Evolutionary conservation across 768 basidiomycete species (phyloP), one percentile per base, ranked within the genome.

Genomic region (Leccinum arenicola): DNA sequence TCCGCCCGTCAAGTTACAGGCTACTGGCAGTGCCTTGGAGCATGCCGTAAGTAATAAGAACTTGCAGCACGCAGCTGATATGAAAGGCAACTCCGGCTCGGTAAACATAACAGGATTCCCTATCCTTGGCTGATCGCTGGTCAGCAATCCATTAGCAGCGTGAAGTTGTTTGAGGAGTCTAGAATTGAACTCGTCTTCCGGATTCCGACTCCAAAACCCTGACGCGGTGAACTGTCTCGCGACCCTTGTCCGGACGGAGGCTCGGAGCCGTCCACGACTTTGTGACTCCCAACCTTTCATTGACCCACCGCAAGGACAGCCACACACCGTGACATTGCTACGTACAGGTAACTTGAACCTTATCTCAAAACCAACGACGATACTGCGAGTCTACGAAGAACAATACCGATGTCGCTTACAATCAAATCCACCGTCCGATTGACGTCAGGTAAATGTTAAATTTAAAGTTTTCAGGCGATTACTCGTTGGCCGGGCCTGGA

Each of bases 361-460:
- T 43, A 43, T 19, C 43, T 43, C 43, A 43, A 43, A 19, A 11
- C 43, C n/a, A 43, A 43, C 43, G 43, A 19, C 43, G 10, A 19
- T 10, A 19, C 40, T 43, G 9, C 38, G 38, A n/a, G 38, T 40
- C 4, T n/a, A 17, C n/a, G 40, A 43, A 43, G 40, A n/a, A 19
- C 40, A 19, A 10, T 45, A 45, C 19, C 23, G 0, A 70, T 74
- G 73, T 56, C 64, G 52, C 64, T 73, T 51, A 73, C 68, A 33
- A 67, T 76, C 51, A 63, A 69, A 31, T 71, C 74, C 19, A 65
- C 69, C 10, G 61, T 76, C 49, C 69, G 60, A 52, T 70, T 77
- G 52, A 66, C 73, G 61, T 75, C 75, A 64, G 77, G 77, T 77
- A 58, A 45, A 45, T 45, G 11, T 19, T 45, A 12, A 19, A 45